phyloP scores from a whole-genome alignment of 805 yeast species.

The Saccharomycopsis sp. region DNA sequence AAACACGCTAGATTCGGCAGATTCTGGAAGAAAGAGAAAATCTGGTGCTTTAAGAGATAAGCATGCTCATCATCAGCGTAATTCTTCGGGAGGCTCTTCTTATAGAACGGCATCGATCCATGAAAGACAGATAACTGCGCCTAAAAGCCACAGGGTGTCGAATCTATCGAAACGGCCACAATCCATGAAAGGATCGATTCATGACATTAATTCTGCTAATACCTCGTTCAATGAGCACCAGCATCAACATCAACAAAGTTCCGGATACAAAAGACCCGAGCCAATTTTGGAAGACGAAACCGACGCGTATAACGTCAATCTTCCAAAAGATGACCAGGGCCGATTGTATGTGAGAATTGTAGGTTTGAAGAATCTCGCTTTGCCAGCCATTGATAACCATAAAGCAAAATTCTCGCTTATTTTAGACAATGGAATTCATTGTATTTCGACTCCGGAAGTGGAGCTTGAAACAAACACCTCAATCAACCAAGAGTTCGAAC shows the following conservation, averaged over 20 bases:
- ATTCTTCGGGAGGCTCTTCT: not conserved
- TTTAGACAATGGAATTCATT: conserved; percentile 77
- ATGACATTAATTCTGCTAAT: conserved; percentile 8
- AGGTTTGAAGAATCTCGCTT: conserved; percentile 38
- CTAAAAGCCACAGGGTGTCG: conserved; percentile 13
- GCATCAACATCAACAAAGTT: not conserved
- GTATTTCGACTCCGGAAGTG: conserved; percentile 56
- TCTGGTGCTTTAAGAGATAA: conserved; percentile 12
- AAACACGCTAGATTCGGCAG: conserved; percentile 3
- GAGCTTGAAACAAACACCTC: conserved; percentile 29
- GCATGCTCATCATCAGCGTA: not conserved
- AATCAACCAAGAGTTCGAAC: conserved; percentile 73
- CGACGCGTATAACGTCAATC: conserved; percentile 14
- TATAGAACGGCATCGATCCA: conserved; percentile 9
- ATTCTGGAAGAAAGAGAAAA: conserved; percentile 15
- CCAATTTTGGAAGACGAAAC: conserved; percentile 16
- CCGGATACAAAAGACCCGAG: conserved; percentile 14
- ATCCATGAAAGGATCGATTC: conserved; percentile 15
- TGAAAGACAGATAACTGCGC: conserved; percentile 18
- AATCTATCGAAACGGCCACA: conserved; percentile 11
- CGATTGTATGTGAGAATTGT: conserved; percentile 40
- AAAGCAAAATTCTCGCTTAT: conserved; percentile 41
- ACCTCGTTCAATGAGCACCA: not conserved
- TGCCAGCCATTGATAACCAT: conserved; percentile 40
- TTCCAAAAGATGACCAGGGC: conserved; percentile 39